Evolutionary conservation across 768 basidiomycete genomes (phyloP), one percentile per base, ranked within the genome.

Genomic region (Asterophora parasitica): DNA sequence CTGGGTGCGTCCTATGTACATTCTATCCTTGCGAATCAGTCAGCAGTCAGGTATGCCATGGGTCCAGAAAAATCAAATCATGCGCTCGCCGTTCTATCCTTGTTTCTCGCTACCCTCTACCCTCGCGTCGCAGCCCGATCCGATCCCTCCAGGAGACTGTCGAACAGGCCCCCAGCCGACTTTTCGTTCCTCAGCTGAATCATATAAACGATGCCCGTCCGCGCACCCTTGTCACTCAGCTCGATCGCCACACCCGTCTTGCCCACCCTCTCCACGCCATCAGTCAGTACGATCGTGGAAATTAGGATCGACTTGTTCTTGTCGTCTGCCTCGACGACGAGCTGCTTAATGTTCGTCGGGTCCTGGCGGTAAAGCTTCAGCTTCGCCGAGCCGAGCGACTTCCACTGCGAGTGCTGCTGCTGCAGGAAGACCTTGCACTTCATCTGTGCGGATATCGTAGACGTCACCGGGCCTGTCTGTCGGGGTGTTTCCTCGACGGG

Each of bases 191-290:
- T 83, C 38, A 94, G 67, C 68, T 98, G 94, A 46, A 98, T 84
- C 96, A 99, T 96, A 66, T 99, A 96, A 47, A 98, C 73, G 61
- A 97, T 82, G 19, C 95, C 96, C 11, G 94, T 94, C 50, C 95
- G 79, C 41, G 79, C 65, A n/a, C 96, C 96, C 48, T 83, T 76
- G 70, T 94, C 90, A 65, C 90, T 93, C 43, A 99, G 69, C 66
- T 98, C 95, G 53, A 99, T 85, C 37, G 96, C 96, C 33, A 99
- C 86, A 11, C 96, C 96, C 2, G 95, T 98, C 71, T 95, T 97
- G 16, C 91, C 96, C n/a, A 99, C 95, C 38, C 95, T 77, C 68
- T 99, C 96, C 20, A 98, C 95, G 7, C 94, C 96, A 63, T 97
- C 94, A 4, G 85, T 91, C 43, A 97, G 72, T 26, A 99, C 90